These are phyloP conservation scores for Irineochytrium annulatum DNA, from an alignment of 192 early-diverging fungal species.

Conservation along the genomic window DNA sequence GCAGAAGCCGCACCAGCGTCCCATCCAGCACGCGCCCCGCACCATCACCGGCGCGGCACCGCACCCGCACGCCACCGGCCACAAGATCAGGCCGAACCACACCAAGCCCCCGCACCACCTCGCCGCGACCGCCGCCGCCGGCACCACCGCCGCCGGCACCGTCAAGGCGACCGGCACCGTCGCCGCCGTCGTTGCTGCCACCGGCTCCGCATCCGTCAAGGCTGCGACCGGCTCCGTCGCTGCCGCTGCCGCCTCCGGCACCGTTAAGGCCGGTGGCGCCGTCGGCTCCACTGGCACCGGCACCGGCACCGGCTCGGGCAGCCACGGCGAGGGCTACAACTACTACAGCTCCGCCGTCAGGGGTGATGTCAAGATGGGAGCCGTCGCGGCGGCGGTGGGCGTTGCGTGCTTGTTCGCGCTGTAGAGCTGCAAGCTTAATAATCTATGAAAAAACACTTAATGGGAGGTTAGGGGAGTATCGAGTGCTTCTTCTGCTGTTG, in stretches of 20 bases:
- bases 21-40: too few relatives aligned
- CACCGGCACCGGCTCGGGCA: not conserved
- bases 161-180: not conserved
- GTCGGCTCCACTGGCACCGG: slow-evolving; percentile 6
- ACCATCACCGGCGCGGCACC: too few relatives aligned
- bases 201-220: not conserved
- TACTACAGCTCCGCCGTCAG: not conserved
- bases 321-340: not conserved
- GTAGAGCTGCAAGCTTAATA: not conserved
- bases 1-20: too few relatives aligned
- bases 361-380: not conserved
- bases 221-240: not conserved
- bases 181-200: not conserved
- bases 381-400: not conserved
- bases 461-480: too few relatives aligned
- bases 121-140: not conserved
- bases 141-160: not conserved
- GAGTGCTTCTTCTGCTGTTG: too few relatives aligned
- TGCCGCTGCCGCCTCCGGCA: not conserved
- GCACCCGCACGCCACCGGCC: too few relatives aligned
- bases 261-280: slow-evolving; percentile 9
- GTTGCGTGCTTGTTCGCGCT: not conserved
- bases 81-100: too few relatives aligned
- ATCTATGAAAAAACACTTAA: too few relatives aligned
- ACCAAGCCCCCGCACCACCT: too few relatives aligned